A percentile compares a stretch with the other conserved stretches of the same genome.
Evolutionary conservation across 345 rosid genomes (phyloP).

Genomic region (Durio zibethinus): DNA sequence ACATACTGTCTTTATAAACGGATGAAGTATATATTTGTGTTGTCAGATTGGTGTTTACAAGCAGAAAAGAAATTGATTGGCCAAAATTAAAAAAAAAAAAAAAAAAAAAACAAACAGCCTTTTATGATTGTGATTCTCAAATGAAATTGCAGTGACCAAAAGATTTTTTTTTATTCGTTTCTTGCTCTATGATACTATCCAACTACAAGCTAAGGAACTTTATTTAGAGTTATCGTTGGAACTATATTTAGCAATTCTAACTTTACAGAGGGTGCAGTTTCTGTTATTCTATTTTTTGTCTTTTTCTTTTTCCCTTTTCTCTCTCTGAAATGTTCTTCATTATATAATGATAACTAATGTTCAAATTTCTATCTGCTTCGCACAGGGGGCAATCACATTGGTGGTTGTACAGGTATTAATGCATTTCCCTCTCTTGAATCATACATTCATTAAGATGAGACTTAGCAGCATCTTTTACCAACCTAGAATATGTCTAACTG

Average conservation of each 20-base stretch:
- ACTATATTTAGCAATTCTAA: neutral
- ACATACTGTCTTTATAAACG: neutral
- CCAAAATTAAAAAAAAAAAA: too few relatives aligned
- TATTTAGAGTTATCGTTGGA: neutral
- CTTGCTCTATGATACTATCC: neutral
- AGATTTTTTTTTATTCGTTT: neutral
- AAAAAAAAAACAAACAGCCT: neutral
- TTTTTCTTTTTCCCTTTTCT: neutral
- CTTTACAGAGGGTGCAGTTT: neutral
- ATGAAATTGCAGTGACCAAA: neutral
- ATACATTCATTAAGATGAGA: neutral
- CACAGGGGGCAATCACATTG: conserved; percentile 88
- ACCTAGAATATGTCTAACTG: neutral
- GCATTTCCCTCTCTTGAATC: neutral
- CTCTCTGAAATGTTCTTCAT: neutral
- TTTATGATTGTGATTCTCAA: neutral
- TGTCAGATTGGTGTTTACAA: neutral
- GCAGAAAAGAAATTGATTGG: neutral
- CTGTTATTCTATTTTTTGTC: neutral
- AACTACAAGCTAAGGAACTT: neutral
- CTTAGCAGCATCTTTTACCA: neutral
- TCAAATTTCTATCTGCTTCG: neutral
- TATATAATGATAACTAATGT: conserved; percentile 8
- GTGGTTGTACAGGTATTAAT: conserved; percentile 86
- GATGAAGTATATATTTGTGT: neutral